These are phyloP conservation scores for Fusarium nelsonii DNA, from an alignment of 2,329 filamentous ascomycete genomes.

Conservation along the genomic window DNA sequence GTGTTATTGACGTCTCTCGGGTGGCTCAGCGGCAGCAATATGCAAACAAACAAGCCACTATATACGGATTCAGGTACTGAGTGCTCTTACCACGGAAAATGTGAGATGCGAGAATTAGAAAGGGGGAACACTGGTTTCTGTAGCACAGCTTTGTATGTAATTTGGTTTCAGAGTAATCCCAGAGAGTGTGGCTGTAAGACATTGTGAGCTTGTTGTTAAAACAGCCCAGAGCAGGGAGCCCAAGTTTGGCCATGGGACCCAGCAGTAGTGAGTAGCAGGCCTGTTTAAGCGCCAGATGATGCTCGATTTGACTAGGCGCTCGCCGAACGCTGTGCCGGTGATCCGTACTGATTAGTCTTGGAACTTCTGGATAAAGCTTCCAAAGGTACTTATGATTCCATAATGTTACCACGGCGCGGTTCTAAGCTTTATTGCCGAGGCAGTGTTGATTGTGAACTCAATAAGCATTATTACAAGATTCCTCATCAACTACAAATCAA, in stretches of 20 bases:
- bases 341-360: conserved; percentile 28
- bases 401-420: conserved; percentile 9
- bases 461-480: conserved; percentile 35
- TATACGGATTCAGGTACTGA: not conserved
- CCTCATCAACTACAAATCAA: conserved; percentile 24
- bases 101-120: not conserved
- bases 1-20: conserved; percentile 37
- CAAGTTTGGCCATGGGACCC: conserved; percentile 1
- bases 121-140: conserved; percentile 1
- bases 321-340: conserved; percentile 30
- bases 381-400: conserved; percentile 16
- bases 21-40: conserved; percentile 42
- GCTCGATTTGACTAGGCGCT: conserved; percentile 26
- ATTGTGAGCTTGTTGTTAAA: not conserved
- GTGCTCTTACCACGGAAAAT: not conserved
- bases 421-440: conserved; percentile 9
- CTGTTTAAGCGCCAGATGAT: conserved; percentile 33
- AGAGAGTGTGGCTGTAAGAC: conserved; percentile 1
- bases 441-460: conserved; percentile 7
- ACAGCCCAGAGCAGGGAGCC: not conserved
- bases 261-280: conserved; percentile 12
- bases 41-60: conserved; percentile 21
- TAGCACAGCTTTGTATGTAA: conserved; percentile 11
- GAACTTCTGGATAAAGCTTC: not conserved
- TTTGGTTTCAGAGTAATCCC: conserved; percentile 23